phyloP scores from a whole-genome alignment of 352 stramenopile species.

The Hyaloperonospora arabidopsidis region DNA sequence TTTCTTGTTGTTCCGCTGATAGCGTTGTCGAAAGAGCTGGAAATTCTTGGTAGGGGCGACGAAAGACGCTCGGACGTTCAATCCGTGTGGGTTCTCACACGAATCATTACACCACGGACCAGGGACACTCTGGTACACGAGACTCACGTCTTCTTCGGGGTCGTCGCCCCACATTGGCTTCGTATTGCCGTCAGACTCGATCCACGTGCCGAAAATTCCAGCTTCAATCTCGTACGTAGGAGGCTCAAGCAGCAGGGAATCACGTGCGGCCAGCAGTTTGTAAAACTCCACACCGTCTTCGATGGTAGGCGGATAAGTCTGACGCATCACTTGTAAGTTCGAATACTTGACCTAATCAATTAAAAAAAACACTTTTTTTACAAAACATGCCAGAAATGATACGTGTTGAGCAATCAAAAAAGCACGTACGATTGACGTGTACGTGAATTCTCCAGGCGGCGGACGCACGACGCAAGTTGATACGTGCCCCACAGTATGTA shows the following conservation, averaged over 20 bases:
- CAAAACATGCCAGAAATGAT: conserved; percentile 4
- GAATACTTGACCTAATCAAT: conserved; percentile 67
- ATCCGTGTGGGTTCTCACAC: conserved; percentile 71
- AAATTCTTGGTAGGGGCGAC: conserved; percentile 73
- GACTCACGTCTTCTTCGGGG: conserved; percentile 51
- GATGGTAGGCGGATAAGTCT: conserved; percentile 62
- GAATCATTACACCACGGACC: conserved; percentile 75
- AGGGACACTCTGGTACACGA: conserved; percentile 69
- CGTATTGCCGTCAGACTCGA: conserved; percentile 73
- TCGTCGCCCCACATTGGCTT: conserved; percentile 70
- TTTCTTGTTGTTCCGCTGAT: conserved; percentile 89
- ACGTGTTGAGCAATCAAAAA: conserved; percentile 1
- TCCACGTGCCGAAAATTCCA: conserved; percentile 69
- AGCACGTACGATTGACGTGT: conserved; percentile 70
- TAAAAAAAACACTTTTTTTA: conserved; percentile 1
- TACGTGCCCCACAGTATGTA: conserved; percentile 68
- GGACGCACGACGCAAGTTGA: conserved; percentile 78
- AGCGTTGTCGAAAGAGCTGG: conserved; percentile 68
- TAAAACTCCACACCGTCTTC: conserved; percentile 69
- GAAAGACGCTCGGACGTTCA: conserved; percentile 75
- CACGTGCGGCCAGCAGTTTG: conserved; percentile 63
- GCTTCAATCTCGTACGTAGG: conserved; percentile 81
- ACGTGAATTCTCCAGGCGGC: conserved; percentile 61
- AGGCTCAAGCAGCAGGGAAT: conserved; percentile 68
- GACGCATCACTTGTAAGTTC: conserved; percentile 55